Percentiles rank a stretch among this genome's conserved stretches.
phyloP scores from a whole-genome alignment of 139 green algal species.

The Picochlorum sp. region DNA sequence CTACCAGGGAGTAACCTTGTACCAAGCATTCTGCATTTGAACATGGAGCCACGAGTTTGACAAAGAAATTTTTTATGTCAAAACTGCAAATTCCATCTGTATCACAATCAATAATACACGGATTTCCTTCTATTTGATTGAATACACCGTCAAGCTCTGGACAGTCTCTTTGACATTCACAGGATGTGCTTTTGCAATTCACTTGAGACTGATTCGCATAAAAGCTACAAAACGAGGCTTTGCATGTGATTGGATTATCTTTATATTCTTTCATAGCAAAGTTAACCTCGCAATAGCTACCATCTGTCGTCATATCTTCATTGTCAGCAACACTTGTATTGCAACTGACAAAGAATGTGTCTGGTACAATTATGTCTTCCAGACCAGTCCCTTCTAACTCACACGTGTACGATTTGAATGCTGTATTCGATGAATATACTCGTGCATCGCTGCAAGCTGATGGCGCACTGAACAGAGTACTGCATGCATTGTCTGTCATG shows the following conservation, averaged over 20 bases:
- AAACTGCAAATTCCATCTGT: conserved; percentile 15
- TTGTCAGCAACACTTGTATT: conserved; percentile 27
- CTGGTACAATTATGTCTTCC: conserved; percentile 7
- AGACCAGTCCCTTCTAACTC: conserved; percentile 14
- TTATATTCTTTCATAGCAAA: conserved; percentile 13
- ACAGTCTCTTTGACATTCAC: conserved; percentile 19
- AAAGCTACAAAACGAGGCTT: conserved; percentile 28
- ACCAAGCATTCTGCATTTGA: conserved; percentile 17
- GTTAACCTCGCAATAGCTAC: conserved; percentile 14
- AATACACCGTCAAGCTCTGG: conserved; percentile 17
- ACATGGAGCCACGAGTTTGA: conserved; percentile 23
- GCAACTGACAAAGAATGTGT: conserved; percentile 28
- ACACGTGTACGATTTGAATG: conserved; percentile 35
- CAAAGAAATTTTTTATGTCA: conserved; percentile 29
- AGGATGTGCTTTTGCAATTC: conserved; percentile 23
- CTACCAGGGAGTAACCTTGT: not conserved
- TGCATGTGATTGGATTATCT: conserved; percentile 25
- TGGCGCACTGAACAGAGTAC: not conserved
- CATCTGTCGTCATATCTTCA: not conserved
- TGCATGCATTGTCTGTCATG: conserved; percentile 24
- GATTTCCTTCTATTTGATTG: conserved; percentile 10
- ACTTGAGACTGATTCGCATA: conserved; percentile 6
- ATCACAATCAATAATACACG: conserved; percentile 10
- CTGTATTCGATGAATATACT: conserved; percentile 19
- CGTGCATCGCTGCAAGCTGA: conserved; percentile 21